Evolutionary conservation across 176 grass and related monocot genomes (phyloP), one percentile per base, ranked within the genome.

Genomic region (Saccharum spontaneum): DNA sequence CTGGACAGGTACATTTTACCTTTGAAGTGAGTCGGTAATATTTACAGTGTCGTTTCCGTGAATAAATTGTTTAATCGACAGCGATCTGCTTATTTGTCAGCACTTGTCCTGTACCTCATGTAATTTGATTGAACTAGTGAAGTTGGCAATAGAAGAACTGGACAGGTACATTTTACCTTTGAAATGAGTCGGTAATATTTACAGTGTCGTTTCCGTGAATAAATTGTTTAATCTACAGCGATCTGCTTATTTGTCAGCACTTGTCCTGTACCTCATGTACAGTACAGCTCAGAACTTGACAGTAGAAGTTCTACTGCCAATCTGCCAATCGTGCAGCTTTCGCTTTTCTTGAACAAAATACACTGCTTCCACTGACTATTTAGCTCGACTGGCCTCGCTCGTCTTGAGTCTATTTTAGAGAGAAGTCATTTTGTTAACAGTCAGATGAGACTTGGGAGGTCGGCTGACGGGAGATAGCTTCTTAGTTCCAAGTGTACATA

Each of bases 81-180:
- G 55, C 5, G 5, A 14, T 73, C 37, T 66, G 20, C n/a, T 10
- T 67, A 61, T 62, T 76, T 79, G 3, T 10, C 8, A 44, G 60
- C 18, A 46, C 43, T 18, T 24, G 6, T 23, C 10, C 23, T 43
- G 10, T 30, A 41, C 28, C 28, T 28, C 28, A 28, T 28, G 28
- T 28, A 28, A 22, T 78, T 46, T 68, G 23, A 62, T 82, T 46
- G 48, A 79, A 44, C 28, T 60, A 81, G 67, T 62, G 84, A 61
- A 41, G 38, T 61, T 87, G 75, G 13, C 66, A 77, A 71, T 70
- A 82, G n/a, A 89, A 14, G 55, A 55, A 75, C 26, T 50, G 46
- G 8, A 75, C 8, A 57, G 1, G 33, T 49, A 54, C 16, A 33
- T 71, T 45, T 67, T 38, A 23, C 55, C 45, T 20, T 57, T 4